Conservation (phyloP, 2,329 filamentous ascomycete genomes). For the Ophiostoma australiae region DNA sequence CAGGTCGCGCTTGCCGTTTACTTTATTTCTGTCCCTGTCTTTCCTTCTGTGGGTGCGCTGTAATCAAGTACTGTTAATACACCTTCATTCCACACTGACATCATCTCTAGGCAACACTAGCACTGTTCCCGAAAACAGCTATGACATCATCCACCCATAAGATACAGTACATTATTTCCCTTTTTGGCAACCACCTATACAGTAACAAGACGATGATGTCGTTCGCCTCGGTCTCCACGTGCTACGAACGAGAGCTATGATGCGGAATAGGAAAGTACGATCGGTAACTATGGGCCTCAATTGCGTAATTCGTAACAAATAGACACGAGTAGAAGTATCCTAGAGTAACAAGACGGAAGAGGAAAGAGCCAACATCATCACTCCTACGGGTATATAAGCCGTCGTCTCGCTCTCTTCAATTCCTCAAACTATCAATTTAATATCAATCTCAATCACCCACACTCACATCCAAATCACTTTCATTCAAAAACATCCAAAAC, state of each 20-base stretch:
- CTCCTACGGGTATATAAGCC: not conserved
- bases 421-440: not conserved
- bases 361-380: slow-evolving; percentile 2
- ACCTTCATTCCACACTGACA: slow-evolving; percentile 3
- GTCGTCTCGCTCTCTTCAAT: not conserved
- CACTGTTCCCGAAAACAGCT: not conserved
- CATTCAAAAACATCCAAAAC: slow-evolving; percentile 6
- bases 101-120: not conserved
- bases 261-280: not conserved
- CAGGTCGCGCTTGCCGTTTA: not conserved
- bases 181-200: not conserved
- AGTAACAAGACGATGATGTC: not conserved
- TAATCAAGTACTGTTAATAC: too few relatives aligned
- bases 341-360: not conserved
- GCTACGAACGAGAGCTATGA: not conserved
- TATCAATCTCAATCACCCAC: not conserved
- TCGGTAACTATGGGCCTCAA: not conserved
- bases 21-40: not conserved
- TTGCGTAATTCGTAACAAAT: slow-evolving; percentile 1
- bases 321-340: not conserved
- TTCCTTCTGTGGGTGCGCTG: not conserved
- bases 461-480: not conserved
- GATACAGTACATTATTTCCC: not conserved
- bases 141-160: not conserved
- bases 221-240: not conserved